Evolutionary conservation across 768 basidiomycete genomes (phyloP), one percentile per base, ranked within the genome.

Genomic region (Pulveroboletus sp.): DNA sequence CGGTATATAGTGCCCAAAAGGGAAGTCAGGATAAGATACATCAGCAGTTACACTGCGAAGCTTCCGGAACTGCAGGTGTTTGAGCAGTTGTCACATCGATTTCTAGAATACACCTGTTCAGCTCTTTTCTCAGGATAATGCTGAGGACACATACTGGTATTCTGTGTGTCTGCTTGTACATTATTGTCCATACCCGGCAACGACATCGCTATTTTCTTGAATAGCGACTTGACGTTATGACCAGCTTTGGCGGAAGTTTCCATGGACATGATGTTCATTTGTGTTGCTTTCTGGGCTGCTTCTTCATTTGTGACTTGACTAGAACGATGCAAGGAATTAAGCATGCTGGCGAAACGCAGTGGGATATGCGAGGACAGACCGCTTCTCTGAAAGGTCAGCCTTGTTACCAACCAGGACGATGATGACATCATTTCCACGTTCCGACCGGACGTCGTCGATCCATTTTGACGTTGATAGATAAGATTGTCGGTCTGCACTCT

Each of bases 221-320:
- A 99, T 57, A 99, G 69, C 57, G 90, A 90, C 75, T 99, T 99
- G 52, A 99, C 97, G 56, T 99, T 99, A 68, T 98, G 97, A 3
- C 97, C 97, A 7, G 97, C 97, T 68, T 99, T 99, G 25, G 97
- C 97, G 24, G 93, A 97, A 9, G 97, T 98, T 72, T 99, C 97
- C 87, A 98, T 98, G 65, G 95, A 97, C 87, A 98, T 91, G 57
- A 98, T 91, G 61, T 85, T 87, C 54, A 97, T 73, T 66, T 95
- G 86, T 38, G 90, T 86, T 13, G 94, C 80, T 63, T 93, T 93
- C 38, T 85, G 82, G 21, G 94, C 95, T 11, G 95, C 92, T 65
- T 98, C 97, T 66, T 99, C 97, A 5, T 94, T 77, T 8, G 95
- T 98, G n/a, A 99, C 95, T 84, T 99, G 94, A 49, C 95, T 99